A percentile compares a stretch with the other conserved stretches of the same genome.
These are phyloP conservation scores for Suillus discolor DNA, from an alignment of 768 basidiomycete species.

Conservation along the genomic window DNA sequence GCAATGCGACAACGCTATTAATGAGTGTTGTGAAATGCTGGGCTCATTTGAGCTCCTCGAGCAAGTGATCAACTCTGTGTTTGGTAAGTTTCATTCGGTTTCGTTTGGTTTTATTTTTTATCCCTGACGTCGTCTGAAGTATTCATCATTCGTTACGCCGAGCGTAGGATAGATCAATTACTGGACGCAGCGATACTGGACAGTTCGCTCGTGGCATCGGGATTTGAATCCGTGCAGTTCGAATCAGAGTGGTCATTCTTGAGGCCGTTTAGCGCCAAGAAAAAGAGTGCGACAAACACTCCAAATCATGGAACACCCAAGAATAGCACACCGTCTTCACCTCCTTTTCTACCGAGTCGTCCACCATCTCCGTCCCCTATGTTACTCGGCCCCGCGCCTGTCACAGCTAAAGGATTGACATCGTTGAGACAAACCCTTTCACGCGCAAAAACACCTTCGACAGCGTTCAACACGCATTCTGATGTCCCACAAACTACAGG, in stretches of 20 bases:
- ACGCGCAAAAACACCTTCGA: conserved; percentile 48
- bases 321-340: conserved; percentile 44
- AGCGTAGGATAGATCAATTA: conserved; percentile 84
- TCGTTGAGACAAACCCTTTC: conserved; percentile 70
- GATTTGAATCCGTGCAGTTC: conserved; percentile 84
- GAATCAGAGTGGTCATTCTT: conserved; percentile 96
- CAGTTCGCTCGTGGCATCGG: conserved; percentile 72
- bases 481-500: conserved; percentile 47
- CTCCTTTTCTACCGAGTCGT: conserved; percentile 48
- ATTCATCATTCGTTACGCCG: conserved; percentile 92
- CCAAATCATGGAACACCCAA: conserved; percentile 32
- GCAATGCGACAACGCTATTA: conserved; percentile 80
- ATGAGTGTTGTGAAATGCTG: conserved; percentile 78
- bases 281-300: conserved; percentile 41
- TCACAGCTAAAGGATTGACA: conserved; percentile 57
- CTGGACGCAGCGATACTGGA: conserved; percentile 85
- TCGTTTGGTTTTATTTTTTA: conserved; percentile 11
- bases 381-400: conserved; percentile 42
- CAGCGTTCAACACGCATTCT: conserved; percentile 51
- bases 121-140: conserved; percentile 48
- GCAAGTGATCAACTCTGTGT: conserved; percentile 93
- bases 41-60: conserved; percentile 86
- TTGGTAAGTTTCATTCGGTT: conserved; percentile 54
- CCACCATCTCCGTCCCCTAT: conserved; percentile 57
- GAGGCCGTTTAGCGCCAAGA: conserved; percentile 69